Evolutionary conservation across 2,329 filamentous ascomycete genomes (phyloP), one percentile per base, ranked within the genome.

Genomic region (Colletotrichum plurivorum): DNA sequence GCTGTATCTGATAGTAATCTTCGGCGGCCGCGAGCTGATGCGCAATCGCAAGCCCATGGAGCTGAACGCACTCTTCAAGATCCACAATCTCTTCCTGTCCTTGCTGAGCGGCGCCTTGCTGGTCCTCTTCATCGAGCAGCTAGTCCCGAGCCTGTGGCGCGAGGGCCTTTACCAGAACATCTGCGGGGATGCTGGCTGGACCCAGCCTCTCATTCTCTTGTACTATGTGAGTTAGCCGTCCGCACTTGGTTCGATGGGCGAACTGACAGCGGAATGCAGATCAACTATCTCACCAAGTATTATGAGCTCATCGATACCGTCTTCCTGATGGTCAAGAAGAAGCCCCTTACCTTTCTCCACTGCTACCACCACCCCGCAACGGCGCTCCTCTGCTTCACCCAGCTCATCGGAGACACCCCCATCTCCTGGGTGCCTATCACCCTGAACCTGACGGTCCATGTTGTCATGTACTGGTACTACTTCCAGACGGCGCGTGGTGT

Each of bases 401-500:
- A 96, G 84, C 89, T 97, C 69, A 90, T 95, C 75, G 94, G 94
- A 72, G 87, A 92, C 79, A 97, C 94, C 25, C 87, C 94, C 22
- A 93, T 97, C 56, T 95, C 93, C 71, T 97, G 94, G 94, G 92
- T 95, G 56, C 89, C 90, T 65, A 97, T 97, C 78, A 90, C 89
- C 46, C 88, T 97, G 74, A 97, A 97, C 86, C 83, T 97, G 78
- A 88, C 88, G 71, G 94, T 97, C 61, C 94, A 97, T 82, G 94
- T 97, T 63, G 91, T 96, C 78, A 97, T 97, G 94, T 97, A 97
- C 90, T 96, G 93, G 93, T 97, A 97, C 88, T 97, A 97, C 88
- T 97, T 97, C 89, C 94, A 97, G 85, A 93, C 92, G 76, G 93
- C 94, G 57, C 93, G 94, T 72, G 94, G 94, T 72, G 89, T 97